Conservation (phyloP, 768 basidiomycete species). For the Mycena polygramma region DNA sequence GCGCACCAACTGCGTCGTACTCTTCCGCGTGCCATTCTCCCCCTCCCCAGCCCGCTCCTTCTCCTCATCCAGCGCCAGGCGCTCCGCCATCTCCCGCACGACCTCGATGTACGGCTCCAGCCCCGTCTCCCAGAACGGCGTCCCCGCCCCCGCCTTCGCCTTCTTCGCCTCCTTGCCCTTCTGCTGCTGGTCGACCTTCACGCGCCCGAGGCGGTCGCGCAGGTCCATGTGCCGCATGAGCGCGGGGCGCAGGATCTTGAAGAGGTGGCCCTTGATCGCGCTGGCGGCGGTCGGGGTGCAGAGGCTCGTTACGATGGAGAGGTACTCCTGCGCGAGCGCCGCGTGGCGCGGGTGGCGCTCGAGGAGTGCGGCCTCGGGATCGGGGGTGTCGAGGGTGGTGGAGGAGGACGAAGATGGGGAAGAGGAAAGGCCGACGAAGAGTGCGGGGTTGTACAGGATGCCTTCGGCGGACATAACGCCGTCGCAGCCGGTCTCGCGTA, state of each 20-base stretch:
- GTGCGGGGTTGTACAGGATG: constrained; percentile 90
- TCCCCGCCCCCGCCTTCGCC: constrained; percentile 2
- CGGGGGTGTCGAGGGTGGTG: constrained; percentile 19
- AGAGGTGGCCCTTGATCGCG: constrained; percentile 92
- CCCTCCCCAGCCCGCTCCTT: constrained; percentile 64
- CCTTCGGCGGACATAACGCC: constrained; percentile 97
- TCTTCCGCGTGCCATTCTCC: constrained; percentile 41
- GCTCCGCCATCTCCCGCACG: constrained; percentile 68
- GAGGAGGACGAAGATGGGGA: background rate
- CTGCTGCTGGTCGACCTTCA: constrained; percentile 47
- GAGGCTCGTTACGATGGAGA: constrained; percentile 79
- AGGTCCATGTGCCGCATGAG: constrained; percentile 76
- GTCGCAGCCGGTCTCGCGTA: constrained; percentile 88
- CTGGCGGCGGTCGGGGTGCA: constrained; percentile 79
- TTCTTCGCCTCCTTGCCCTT: constrained; percentile 22
- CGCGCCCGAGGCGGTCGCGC: constrained; percentile 75
- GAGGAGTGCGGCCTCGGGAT: constrained; percentile 52
- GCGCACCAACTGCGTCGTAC: constrained; percentile 53
- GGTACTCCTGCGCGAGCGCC: constrained; percentile 86
- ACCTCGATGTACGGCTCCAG: constrained; percentile 65
- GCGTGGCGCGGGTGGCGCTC: constrained; percentile 69
- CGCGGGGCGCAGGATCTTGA: constrained; percentile 90
- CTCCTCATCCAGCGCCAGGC: constrained; percentile 67
- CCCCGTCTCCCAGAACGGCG: constrained; percentile 41
- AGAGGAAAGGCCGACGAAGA: constrained; percentile 63